Evolutionary conservation across 768 basidiomycete species (phyloP).

Genomic region (Lentinula edodes): DNA sequence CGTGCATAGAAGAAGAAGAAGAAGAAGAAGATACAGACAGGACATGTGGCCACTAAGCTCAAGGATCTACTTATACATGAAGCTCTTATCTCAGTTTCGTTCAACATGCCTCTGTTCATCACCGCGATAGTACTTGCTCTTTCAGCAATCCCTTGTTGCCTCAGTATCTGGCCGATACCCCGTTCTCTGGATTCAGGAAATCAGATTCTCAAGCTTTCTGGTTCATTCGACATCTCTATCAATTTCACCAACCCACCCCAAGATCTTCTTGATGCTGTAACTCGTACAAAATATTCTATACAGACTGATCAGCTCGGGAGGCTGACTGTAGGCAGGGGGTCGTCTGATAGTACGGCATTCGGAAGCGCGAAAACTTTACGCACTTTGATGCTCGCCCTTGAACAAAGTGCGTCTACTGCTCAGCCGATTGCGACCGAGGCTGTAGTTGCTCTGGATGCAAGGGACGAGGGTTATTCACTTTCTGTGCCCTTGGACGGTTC

Average conservation of each 20-base stretch:
- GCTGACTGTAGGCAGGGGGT: constrained; percentile 55
- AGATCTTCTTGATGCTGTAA: constrained; percentile 56
- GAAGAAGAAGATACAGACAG: neutral
- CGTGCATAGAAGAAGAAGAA: neutral
- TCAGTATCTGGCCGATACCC: constrained; percentile 42
- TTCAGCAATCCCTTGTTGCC: neutral
- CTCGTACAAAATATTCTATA: constrained; percentile 39
- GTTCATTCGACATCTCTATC: constrained; percentile 45
- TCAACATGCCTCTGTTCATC: neutral
- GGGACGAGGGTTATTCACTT: constrained; percentile 59
- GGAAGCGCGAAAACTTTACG: constrained; percentile 34
- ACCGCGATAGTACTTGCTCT: neutral
- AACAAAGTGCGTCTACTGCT: constrained; percentile 18
- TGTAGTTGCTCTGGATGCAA: constrained; percentile 38
- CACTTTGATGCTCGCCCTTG: constrained; percentile 38
- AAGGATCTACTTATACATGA: neutral
- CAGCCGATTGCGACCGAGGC: constrained; percentile 49
- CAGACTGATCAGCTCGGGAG: constrained; percentile 51
- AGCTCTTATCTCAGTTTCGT: neutral
- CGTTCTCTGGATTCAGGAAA: constrained; percentile 37
- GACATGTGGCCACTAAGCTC: neutral
- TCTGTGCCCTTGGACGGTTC: constrained; percentile 48
- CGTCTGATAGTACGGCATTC: constrained; percentile 35
- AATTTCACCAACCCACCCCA: constrained; percentile 37
- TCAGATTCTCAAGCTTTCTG: constrained; percentile 39